Conservation (phyloP, 192 early-diverging fungal species). For the Coemansia sp. region DNA sequence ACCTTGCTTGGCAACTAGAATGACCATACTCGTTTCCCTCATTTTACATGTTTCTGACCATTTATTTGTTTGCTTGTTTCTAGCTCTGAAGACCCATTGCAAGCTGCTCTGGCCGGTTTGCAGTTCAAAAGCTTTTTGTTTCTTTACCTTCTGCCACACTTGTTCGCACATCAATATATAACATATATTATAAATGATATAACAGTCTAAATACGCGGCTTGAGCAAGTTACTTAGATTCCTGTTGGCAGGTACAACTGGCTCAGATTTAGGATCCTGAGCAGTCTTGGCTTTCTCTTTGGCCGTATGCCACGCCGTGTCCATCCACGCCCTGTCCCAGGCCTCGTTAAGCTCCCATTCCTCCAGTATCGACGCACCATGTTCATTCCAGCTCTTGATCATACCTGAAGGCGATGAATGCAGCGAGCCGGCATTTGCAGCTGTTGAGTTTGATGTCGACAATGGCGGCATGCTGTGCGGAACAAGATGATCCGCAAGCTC, state of each 20-base stretch:
- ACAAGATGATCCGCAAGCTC: slow-evolving; percentile 27
- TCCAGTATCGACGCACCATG: slow-evolving; percentile 45
- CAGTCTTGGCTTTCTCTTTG: slow-evolving; percentile 16
- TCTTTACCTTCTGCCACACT: not conserved
- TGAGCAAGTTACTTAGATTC: slow-evolving; percentile 47
- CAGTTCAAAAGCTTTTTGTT: slow-evolving; percentile 4
- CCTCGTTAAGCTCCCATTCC: slow-evolving; percentile 53
- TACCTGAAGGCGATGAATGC: slow-evolving; percentile 16
- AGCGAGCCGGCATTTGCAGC: not conserved
- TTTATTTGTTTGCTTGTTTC: not conserved
- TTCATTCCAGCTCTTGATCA: slow-evolving; percentile 35
- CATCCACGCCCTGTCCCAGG: slow-evolving; percentile 54
- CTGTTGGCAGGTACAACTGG: slow-evolving; percentile 33
- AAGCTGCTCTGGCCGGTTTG: not conserved
- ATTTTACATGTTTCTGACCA: not conserved
- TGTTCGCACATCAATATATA: not conserved
- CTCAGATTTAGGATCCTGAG: slow-evolving; percentile 16
- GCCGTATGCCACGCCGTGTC: slow-evolving; percentile 42
- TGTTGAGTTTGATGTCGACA: not conserved
- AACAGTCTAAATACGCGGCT: slow-evolving; percentile 38
- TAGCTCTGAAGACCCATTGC: not conserved
- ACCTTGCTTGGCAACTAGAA: slow-evolving; percentile 40
- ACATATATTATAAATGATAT: not conserved
- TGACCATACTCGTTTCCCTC: not conserved
- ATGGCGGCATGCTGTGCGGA: slow-evolving; percentile 3